Base-by-base conservation (phyloP, 345 rosid genomes). In the Aethionema arabicum region DNA sequence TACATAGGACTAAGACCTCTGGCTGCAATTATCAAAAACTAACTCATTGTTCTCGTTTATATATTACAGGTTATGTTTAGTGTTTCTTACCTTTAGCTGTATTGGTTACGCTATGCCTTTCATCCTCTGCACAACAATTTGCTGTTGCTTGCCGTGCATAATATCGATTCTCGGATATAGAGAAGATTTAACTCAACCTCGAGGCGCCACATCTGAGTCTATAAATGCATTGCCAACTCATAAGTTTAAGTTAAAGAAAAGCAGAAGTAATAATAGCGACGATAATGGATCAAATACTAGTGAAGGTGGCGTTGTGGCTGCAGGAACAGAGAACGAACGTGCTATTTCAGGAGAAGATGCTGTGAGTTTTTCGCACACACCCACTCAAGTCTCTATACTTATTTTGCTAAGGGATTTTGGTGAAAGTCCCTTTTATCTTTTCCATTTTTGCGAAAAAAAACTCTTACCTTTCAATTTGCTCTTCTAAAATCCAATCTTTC, bases 21-120 rank as follows among this genome's bases (percentile, higher is more conserved):
- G 32, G 10, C 21, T 57, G 10, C 27, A 49, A 7, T 29, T 57
- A 8, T 47, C 49, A 36, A 61, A 43, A 16, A 60, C 69, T 74
- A 21, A 32, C 61, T 47, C 35, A 7, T 21, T 1, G 38, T 13
- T 52, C 9, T 66, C 16, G 27, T 42, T 55, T 7, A 27, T 45
- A 7, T 62, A 32, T 74, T 80, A 77, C 80, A 93, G 99, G 85
- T 81, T 93, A 75, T 93, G 96, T 70, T 85, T 93, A 79, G 95
- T 90, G 79, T 90, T 93, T 76, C 95, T 93, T 66, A 83, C 85
- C 8, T 74, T 93, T 72, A 87, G 99, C 76, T 93, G 99, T 70
- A 84, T 93, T 13, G 99, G 99, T 62, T 93, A 93, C 21, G 99
- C 99, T 0, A 90, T 93, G 96, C 99, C 99, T 47, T 90, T 93